A percentile compares a stretch with the other conserved stretches of the same genome.
Evolutionary conservation across 2,329 filamentous ascomycete genomes (phyloP).

Genomic region (Volutella citrinella): DNA sequence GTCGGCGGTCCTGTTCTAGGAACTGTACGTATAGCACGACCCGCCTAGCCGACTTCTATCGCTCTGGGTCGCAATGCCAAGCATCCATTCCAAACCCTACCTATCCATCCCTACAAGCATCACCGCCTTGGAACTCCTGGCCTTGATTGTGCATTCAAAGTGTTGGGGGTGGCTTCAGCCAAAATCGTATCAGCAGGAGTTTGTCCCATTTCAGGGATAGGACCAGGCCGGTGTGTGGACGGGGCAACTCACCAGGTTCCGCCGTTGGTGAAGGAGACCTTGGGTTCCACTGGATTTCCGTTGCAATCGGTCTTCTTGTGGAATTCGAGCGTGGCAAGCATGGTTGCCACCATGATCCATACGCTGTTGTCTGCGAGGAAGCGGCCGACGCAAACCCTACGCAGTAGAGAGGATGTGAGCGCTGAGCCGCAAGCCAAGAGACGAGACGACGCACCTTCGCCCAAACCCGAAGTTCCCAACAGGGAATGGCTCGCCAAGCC

Average conservation of each 20-base stretch:
- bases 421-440: neutral
- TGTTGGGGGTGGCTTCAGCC: conserved; percentile 29
- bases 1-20: no score
- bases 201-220: neutral
- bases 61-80: no score
- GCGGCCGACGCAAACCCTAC: conserved; percentile 30
- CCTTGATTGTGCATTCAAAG: conserved; percentile 26
- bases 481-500: conserved; percentile 42
- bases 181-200: conserved; percentile 3
- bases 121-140: conserved; percentile 14
- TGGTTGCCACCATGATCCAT: conserved; percentile 34
- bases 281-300: conserved; percentile 26
- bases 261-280: conserved; percentile 28
- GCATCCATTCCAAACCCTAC: no score
- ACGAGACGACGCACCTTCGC: conserved; percentile 21
- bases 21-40: no score
- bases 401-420: conserved; percentile 1
- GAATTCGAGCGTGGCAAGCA: conserved; percentile 29
- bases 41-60: no score
- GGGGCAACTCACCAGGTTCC: conserved; percentile 28
- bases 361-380: conserved; percentile 34
- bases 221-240: neutral
- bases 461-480: conserved; percentile 33
- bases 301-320: conserved; percentile 20
- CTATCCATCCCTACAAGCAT: conserved; percentile 12